phyloP scores from a whole-genome alignment of 805 yeast species.

The Kodamaea leandrae region DNA sequence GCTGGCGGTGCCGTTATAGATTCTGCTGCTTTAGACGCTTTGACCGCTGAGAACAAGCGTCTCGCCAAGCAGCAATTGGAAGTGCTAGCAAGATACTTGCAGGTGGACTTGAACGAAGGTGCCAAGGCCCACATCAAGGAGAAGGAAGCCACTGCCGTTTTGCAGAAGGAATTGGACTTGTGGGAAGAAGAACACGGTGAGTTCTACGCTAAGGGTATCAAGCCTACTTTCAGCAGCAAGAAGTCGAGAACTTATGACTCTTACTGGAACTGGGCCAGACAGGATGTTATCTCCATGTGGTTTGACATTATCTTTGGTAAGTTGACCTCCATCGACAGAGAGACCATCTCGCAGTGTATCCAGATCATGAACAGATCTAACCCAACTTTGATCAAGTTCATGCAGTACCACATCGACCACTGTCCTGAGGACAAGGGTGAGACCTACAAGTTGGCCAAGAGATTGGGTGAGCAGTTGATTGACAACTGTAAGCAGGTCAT shows the following conservation, averaged over 20 bases:
- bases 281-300: conserved; percentile 89
- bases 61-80: conserved; percentile 81
- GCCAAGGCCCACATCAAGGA: conserved; percentile 79
- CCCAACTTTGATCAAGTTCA: conserved; percentile 88
- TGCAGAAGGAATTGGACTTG: conserved; percentile 88
- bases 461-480: conserved; percentile 87
- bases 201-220: conserved; percentile 85
- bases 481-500: conserved; percentile 91
- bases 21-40: conserved; percentile 89
- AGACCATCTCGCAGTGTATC: conserved; percentile 93
- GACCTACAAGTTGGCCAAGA: conserved; percentile 87
- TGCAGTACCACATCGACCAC: conserved; percentile 89
- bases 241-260: conserved; percentile 97
- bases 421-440: conserved; percentile 83
- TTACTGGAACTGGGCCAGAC: conserved; percentile 99
- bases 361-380: conserved; percentile 97
- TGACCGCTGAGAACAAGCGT: conserved; percentile 66
- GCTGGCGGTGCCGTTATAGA: conserved; percentile 88
- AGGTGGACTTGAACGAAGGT: conserved; percentile 87
- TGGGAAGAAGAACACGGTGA: conserved; percentile 87
- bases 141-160: conserved; percentile 76
- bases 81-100: conserved; percentile 91
- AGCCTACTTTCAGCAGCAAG: conserved; percentile 84
- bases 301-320: conserved; percentile 95
- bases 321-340: conserved; percentile 86